Conservation (phyloP, 2,329 filamentous ascomycete species). For the Aureobasidium zeae region DNA sequence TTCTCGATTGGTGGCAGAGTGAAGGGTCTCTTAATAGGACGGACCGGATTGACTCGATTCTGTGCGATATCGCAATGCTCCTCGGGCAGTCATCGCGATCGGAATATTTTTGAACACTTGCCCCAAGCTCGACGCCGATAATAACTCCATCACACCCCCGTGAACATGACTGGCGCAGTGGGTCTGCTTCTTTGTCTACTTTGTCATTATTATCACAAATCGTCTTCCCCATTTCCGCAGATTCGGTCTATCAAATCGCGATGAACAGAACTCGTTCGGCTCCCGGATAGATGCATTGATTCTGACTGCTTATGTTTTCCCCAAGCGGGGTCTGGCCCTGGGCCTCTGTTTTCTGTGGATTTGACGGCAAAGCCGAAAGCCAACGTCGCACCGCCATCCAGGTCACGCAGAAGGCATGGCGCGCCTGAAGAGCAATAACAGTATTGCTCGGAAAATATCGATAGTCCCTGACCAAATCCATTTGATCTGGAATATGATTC, state of each 20-base stretch:
- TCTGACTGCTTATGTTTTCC: slow-evolving; percentile 5
- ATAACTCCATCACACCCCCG: slow-evolving; percentile 13
- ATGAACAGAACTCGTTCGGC: slow-evolving; percentile 7
- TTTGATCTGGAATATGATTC: no score
- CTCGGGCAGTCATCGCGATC: slow-evolving; percentile 3
- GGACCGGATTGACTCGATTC: no score
- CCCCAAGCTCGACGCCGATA: slow-evolving; percentile 11
- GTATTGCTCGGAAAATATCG: no score
- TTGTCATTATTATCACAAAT: neutral
- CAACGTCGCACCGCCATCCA: no score
- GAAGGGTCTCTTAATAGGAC: neutral
- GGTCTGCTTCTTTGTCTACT: no score
- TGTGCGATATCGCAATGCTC: slow-evolving; percentile 1
- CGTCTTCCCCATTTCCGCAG: neutral
- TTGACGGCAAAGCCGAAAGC: slow-evolving; percentile 4
- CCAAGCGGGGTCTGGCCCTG: slow-evolving; percentile 10
- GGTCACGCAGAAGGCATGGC: no score
- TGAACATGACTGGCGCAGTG: slow-evolving; percentile 6
- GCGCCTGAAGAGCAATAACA: no score
- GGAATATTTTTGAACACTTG: slow-evolving; percentile 10
- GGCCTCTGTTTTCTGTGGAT: slow-evolving; percentile 1
- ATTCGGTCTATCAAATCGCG: slow-evolving; percentile 1
- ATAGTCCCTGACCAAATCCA: no score
- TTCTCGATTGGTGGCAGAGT: neutral
- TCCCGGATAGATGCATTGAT: neutral